phyloP scores from a whole-genome alignment of 2,329 filamentous ascomycete species.

The Fusarium sulawesiense region DNA sequence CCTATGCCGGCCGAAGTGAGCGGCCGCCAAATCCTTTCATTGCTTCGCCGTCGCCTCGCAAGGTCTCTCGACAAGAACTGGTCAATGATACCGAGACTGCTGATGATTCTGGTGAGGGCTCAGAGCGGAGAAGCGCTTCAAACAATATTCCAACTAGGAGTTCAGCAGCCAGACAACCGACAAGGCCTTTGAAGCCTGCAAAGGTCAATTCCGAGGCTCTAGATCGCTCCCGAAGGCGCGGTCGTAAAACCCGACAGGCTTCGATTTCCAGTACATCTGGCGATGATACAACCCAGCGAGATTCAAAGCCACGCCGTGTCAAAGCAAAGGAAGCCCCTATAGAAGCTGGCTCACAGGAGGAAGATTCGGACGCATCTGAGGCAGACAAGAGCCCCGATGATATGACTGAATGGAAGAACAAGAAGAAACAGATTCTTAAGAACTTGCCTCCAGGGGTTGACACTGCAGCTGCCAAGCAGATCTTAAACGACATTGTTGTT shows the following conservation, averaged over 20 bases:
- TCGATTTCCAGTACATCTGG: constrained; percentile 47
- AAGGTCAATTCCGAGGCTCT: constrained; percentile 27
- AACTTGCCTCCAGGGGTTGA: constrained; percentile 86
- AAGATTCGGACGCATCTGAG: constrained; percentile 58
- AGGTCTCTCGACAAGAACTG: constrained; percentile 32
- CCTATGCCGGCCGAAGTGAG: constrained; percentile 31
- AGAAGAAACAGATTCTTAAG: constrained; percentile 75
- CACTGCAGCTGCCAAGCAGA: constrained; percentile 84
- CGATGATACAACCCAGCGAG: constrained; percentile 38
- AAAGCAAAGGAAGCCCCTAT: constrained; percentile 51
- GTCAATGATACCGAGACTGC: constrained; percentile 26
- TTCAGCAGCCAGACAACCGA: constrained; percentile 29
- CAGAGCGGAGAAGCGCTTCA: constrained; percentile 36
- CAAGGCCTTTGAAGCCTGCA: constrained; percentile 21
- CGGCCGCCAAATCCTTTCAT: constrained; percentile 20
- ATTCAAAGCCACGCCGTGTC: constrained; percentile 41
- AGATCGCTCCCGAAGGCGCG: constrained; percentile 38
- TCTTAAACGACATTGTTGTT: constrained; percentile 95
- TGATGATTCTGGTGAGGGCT: constrained; percentile 40
- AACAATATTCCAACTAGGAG: constrained; percentile 30
- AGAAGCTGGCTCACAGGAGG: constrained; percentile 60
- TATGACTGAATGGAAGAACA: constrained; percentile 68
- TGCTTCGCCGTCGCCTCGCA: constrained; percentile 29
- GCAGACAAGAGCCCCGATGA: constrained; percentile 55
- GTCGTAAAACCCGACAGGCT: constrained; percentile 31